Base-by-base conservation (phyloP, 805 yeast species). In the Lachancea waltii region DNA sequence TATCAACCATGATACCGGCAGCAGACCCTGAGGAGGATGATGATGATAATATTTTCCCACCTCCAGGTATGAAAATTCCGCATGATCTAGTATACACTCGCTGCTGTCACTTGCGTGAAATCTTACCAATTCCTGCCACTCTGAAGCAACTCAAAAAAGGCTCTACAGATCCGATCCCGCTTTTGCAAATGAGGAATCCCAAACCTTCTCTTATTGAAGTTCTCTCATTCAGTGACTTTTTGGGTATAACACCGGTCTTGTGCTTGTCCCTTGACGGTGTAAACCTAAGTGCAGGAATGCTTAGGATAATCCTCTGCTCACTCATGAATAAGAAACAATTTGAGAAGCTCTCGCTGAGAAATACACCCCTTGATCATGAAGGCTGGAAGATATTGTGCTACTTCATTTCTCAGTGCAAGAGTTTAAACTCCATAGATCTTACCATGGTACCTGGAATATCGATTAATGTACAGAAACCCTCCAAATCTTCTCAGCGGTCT, bases 21-120 rank as follows among this genome's bases (percentile, higher is more conserved):
- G n/a, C n/a, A n/a, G n/a, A n/a, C n/a, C n/a, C n/a, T 4, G 30
- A 35, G 13, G 33, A 36, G 13, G 44, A 44, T 2, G 54, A 53
- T 5, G 49, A 46, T 7, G 51, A 49, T 22, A 55, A 49, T n/a
- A 45, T 51, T 4, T 52, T 43, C 20, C 66, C 67, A 14, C 62
- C 68, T 19, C 39, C 35, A 10, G 36, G 51, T 26, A 21, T 51
- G 5, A 56, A 54, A 30, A 54, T 68, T 8, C 66, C 74, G 23
- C 71, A 82, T 37, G 95, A 86, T 50, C 69, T 80, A 28, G 69
- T 89, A 54, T 89, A 89, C 61, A 85, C 96, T 1, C 68, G 97
- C 47, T 90, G 97, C 59, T 89, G 97, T 57, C 97, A 89, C 59
- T 65, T 89, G 42, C 69, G 97, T 39, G 97, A 89, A 53, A 89